Evolutionary conservation across 2,329 filamentous ascomycete genomes (phyloP).

Genomic region (Clarireedia paspali): DNA sequence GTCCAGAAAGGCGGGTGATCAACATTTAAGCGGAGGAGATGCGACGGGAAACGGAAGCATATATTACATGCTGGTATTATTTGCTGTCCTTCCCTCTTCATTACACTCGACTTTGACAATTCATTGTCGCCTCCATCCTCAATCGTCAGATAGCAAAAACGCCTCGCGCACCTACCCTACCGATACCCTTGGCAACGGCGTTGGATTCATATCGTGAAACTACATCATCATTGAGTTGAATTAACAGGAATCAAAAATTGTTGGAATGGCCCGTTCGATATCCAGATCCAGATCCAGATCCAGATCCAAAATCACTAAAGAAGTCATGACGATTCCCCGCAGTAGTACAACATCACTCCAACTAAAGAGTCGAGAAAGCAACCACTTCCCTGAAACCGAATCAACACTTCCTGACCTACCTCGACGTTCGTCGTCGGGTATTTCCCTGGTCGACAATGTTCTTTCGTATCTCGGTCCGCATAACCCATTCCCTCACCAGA

Average conservation of each 20-base stretch:
- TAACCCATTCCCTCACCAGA: conserved; percentile 52
- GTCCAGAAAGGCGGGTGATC: background rate
- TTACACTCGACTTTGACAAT: no score
- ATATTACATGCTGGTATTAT: no score
- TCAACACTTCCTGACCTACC: conserved; percentile 36
- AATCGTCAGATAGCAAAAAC: no score
- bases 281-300: background rate
- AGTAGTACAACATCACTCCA: conserved; percentile 4
- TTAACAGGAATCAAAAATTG: no score
- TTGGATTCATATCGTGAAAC: no score
- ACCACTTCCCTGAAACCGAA: conserved; percentile 32
- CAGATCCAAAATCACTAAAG: background rate
- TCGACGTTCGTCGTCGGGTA: conserved; percentile 19
- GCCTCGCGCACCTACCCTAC: no score
- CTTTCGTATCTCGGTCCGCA: conserved; percentile 42
- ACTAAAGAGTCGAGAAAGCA: conserved; percentile 2
- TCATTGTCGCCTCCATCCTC: no score
- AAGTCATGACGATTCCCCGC: background rate
- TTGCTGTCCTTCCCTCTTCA: no score
- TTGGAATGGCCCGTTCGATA: background rate
- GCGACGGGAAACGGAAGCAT: no score
- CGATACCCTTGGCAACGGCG: no score
- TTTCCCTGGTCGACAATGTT: conserved; percentile 29
- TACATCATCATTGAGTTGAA: no score
- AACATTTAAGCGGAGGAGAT: no score